Conservation (phyloP, 495 filamentous ascomycete genomes). For the Tuber indicum region DNA sequence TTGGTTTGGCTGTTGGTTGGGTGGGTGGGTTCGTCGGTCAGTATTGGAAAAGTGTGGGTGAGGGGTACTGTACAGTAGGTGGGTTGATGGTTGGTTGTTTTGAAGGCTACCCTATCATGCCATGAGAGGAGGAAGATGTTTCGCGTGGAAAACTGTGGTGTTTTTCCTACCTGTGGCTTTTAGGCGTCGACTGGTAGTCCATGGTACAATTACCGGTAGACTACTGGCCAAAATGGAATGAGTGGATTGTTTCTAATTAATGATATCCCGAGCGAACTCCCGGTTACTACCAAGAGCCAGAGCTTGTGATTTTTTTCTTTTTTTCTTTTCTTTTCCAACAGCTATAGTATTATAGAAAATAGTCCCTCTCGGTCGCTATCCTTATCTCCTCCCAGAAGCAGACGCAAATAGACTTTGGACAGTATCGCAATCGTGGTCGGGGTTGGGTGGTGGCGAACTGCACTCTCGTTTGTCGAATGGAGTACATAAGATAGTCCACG, state of each 20-base stretch:
- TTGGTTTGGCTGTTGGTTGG: neutral
- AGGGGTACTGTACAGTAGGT: neutral
- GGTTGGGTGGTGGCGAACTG: neutral
- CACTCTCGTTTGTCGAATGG: neutral
- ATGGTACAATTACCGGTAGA: too few species aligned
- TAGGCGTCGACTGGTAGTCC: neutral
- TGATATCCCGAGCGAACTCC: neutral
- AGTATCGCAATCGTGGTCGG: neutral
- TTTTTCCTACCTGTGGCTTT: neutral
- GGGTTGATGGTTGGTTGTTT: neutral
- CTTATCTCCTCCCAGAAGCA: neutral
- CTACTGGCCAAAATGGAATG: neutral
- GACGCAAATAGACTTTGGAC: neutral
- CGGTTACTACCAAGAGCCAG: neutral
- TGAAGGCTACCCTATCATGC: too few species aligned
- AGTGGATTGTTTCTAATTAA: neutral
- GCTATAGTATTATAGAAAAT: neutral
- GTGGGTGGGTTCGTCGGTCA: neutral
- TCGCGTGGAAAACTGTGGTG: neutral
- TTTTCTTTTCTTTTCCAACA: neutral
- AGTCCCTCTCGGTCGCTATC: neutral
- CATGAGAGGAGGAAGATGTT: neutral
- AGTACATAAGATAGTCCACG: neutral
- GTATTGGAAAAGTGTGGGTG: neutral
- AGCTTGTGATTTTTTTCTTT: neutral